These are phyloP conservation scores for Sporothrix pseudoabietina DNA, from an alignment of 2,329 filamentous ascomycete genomes.

Conservation along the genomic window DNA sequence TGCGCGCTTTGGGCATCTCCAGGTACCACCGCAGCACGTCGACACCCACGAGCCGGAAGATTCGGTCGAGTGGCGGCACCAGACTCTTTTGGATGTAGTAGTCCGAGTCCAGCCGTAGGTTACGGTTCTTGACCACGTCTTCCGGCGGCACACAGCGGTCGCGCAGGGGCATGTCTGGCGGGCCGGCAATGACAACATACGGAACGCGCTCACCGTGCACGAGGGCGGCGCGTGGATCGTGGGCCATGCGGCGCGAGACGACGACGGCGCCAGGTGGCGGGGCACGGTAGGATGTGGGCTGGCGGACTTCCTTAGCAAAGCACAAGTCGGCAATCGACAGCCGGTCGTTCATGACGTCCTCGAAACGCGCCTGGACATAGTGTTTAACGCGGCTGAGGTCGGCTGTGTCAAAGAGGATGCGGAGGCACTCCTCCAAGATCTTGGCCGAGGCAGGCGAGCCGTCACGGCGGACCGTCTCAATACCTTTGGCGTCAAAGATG, in stretches of 20 bases:
- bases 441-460: constrained; percentile 95
- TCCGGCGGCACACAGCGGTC: constrained; percentile 91
- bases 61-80: constrained; percentile 90
- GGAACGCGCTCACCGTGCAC: constrained; percentile 95
- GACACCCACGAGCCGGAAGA: constrained; percentile 89
- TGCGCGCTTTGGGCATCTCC: constrained; percentile 86
- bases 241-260: constrained; percentile 80
- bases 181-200: constrained; percentile 89
- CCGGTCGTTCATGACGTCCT: constrained; percentile 85
- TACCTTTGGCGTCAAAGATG: constrained; percentile 96
- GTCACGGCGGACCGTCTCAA: constrained; percentile 93
- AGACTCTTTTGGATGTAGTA: constrained; percentile 98
- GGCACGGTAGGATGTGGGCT: constrained; percentile 80
- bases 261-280: constrained; percentile 87
- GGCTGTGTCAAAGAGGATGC: constrained; percentile 83
- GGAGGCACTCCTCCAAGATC: constrained; percentile 90
- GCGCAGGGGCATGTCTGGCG: constrained; percentile 79
- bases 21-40: constrained; percentile 92
- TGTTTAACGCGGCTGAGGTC: constrained; percentile 85
- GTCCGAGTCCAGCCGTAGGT: constrained; percentile 83
- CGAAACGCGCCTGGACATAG: constrained; percentile 72
- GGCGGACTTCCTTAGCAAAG: constrained; percentile 79
- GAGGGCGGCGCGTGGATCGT: constrained; percentile 82
- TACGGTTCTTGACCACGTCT: constrained; percentile 67
- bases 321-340: constrained; percentile 95